Evolutionary conservation across 2,329 filamentous ascomycete genomes (phyloP), one percentile per base, ranked within the genome.

Genomic region (Neocatenulostroma microsporum): DNA sequence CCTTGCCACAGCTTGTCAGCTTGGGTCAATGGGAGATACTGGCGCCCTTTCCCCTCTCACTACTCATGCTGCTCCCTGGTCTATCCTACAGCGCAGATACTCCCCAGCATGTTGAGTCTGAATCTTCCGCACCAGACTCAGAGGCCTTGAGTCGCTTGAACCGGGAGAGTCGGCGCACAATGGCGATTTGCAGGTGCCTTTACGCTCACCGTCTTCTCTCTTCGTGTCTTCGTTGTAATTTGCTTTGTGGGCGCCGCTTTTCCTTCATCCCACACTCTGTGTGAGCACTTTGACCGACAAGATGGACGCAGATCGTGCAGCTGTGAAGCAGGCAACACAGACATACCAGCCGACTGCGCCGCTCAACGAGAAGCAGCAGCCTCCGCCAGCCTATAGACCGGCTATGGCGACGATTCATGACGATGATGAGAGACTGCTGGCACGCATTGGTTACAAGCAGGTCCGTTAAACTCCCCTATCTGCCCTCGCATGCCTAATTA

Each of bases 401-500:
- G 30, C 29, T 15, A 48, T 50, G 45, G 47, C 46, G n/a, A 43
- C 41, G 2, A 47, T 50, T 17, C 27, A 47, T 34, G 44, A 79
- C 48, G 72, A 77, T 34, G 76, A 80, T 42, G 76, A 78, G 53
- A 67, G 71, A 24, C 57, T 78, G 19, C 62, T 80, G 14, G 73
- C 73, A 38, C 69, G 72, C 37, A 78, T 79, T 49, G 76, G 76
- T 20, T 80, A 80, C 54, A 74, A 69, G 47, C 76, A 78, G 59
- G 76, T 78, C 59, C 37, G 60, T 40, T 14, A 12, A 11, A 30
- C 20, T 30, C 18, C 44, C 49, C 29, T 9, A 11, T n/a, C n/a
- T n/a, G n/a, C n/a, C 29, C 15, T 18, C 13, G 17, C 18, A 31
- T 7, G 10, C 18, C 14, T 14, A 17, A n/a, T n/a, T n/a, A n/a